phyloP scores from a whole-genome alignment of 164 flowering plant species.

The Aristolochia fimbriata region DNA sequence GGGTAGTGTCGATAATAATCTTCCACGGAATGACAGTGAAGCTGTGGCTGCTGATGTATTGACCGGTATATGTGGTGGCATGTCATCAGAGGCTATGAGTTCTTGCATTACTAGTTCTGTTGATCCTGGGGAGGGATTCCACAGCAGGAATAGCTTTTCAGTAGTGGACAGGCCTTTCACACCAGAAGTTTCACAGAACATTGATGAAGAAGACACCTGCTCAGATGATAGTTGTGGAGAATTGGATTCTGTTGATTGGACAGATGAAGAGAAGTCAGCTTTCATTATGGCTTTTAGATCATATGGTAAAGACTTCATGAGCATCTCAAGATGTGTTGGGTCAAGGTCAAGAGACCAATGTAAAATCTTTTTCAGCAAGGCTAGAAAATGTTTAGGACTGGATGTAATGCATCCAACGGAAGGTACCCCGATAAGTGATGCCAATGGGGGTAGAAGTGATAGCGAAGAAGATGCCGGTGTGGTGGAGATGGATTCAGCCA shows the following conservation, averaged over 20 bases:
- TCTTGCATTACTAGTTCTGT: constrained; percentile 77
- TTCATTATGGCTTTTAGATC: constrained; percentile 61
- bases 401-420: constrained; percentile 38
- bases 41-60: constrained; percentile 76
- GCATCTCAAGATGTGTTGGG: constrained; percentile 54
- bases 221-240: constrained; percentile 94
- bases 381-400: constrained; percentile 73
- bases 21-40: constrained; percentile 46
- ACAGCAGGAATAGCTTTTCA: constrained; percentile 25
- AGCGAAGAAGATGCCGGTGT: constrained; percentile 62
- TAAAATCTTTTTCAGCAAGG: constrained; percentile 84
- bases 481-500: constrained; percentile 42
- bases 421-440: constrained; percentile 33
- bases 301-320: constrained; percentile 72
- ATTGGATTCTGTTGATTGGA: constrained; percentile 72
- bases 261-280: constrained; percentile 76
- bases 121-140: constrained; percentile 52
- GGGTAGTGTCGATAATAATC: constrained; percentile 28
- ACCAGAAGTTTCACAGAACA: constrained; percentile 48
- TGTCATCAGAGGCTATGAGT: constrained; percentile 87
- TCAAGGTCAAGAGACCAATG: constrained; percentile 80
- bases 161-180: constrained; percentile 25
- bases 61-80: constrained; percentile 78
- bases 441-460: constrained; percentile 68
- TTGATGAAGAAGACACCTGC: constrained; percentile 64